Percentiles rank a stretch among this genome's conserved stretches.
These are phyloP conservation scores for Stentor roeselii DNA, from an alignment of 73 alveolate genomes.

Conservation along the genomic window DNA sequence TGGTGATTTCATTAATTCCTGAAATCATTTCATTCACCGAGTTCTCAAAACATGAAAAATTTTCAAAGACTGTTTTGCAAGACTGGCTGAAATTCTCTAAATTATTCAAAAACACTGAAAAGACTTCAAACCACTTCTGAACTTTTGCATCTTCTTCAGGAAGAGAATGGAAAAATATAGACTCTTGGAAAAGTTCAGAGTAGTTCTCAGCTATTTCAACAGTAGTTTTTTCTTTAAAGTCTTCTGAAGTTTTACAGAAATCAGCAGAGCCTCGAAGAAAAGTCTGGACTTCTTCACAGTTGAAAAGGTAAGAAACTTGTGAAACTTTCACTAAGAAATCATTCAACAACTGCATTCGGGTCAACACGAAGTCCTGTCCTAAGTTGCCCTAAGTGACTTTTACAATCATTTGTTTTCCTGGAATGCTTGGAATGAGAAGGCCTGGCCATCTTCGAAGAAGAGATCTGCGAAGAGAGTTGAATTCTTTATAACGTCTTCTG, in stretches of 20 bases:
- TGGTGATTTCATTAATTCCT: not conserved
- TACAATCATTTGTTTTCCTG: constrained; percentile 27
- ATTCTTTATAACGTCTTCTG: constrained; percentile 73
- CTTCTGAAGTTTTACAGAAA: not conserved
- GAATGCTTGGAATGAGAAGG: constrained; percentile 71
- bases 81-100: not conserved
- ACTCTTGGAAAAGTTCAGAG: not conserved
- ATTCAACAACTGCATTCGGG: constrained; percentile 35
- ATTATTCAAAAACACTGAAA: not conserved
- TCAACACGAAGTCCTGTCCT: constrained; percentile 25
- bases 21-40: not conserved
- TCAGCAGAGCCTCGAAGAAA: constrained; percentile 35
- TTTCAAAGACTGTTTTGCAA: not conserved
- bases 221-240: not conserved
- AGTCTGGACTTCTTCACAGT: constrained; percentile 42
- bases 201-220: not conserved
- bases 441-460: constrained; percentile 74
- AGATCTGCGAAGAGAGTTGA: constrained; percentile 51
- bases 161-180: not conserved
- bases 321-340: constrained; percentile 28
- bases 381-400: constrained; percentile 29
- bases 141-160: not conserved
- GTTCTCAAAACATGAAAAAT: not conserved
- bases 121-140: not conserved
- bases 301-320: constrained; percentile 35